Conservation (phyloP, 1,284 basidiomycete genomes). For the Rhodotorula sp. region DNA sequence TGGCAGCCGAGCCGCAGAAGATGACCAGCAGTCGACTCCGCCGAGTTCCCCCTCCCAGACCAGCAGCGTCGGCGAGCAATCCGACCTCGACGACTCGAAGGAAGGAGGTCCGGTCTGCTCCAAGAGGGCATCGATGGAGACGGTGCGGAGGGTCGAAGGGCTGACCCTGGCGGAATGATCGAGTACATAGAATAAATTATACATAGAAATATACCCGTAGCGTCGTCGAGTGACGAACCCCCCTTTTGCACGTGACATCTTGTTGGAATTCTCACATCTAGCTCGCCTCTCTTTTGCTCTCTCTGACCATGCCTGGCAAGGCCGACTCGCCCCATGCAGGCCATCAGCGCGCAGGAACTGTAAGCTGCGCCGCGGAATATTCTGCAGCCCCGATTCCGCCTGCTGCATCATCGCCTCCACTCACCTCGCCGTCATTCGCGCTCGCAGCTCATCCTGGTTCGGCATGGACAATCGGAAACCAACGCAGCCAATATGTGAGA, state of each 20-base stretch:
- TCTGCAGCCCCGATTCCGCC: neutral
- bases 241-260: neutral
- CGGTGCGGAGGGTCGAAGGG: constrained; percentile 10
- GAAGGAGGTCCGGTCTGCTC: neutral
- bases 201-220: neutral
- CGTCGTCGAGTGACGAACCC: neutral
- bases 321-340: neutral
- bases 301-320: neutral
- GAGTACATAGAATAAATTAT: neutral
- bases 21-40: constrained; percentile 5
- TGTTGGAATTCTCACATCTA: neutral
- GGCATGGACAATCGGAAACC: constrained; percentile 17
- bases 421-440: neutral
- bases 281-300: neutral
- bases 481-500: constrained; percentile 14
- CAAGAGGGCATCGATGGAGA: constrained; percentile 3
- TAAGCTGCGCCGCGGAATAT: neutral
- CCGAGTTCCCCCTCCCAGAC: constrained; percentile 5
- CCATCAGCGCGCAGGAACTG: neutral
- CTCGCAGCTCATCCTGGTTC: constrained; percentile 14
- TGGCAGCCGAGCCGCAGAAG: neutral
- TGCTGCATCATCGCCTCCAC: neutral
- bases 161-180: neutral
- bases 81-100: neutral
- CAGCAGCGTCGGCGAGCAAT: constrained; percentile 3